Conservation (phyloP, 2,329 filamentous ascomycete genomes). For the Stachybotrys echinatus region DNA sequence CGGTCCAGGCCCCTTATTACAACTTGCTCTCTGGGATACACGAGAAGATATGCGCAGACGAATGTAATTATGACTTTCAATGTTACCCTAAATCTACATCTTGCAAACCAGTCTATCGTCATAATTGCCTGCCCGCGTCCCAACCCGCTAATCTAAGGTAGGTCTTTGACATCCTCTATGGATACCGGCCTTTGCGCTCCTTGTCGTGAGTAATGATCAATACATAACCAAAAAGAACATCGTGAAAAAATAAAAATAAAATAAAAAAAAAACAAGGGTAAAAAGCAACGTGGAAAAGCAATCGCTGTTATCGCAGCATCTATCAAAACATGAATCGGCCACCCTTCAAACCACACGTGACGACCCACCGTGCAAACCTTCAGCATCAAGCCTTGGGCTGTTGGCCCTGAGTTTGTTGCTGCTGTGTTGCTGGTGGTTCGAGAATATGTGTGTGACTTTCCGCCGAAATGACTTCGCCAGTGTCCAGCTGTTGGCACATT, state of each 20-base stretch:
- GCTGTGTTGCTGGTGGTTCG: conserved; percentile 58
- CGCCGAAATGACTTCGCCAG: conserved; percentile 65
- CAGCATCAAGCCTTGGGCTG: conserved; percentile 11
- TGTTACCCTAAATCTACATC: background rate
- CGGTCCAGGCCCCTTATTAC: too few species aligned
- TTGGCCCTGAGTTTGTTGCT: conserved; percentile 16
- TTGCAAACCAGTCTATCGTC: background rate
- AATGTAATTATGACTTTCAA: background rate
- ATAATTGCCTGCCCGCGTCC: background rate
- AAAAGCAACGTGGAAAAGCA: too few species aligned
- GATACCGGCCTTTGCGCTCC: background rate
- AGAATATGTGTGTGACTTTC: conserved; percentile 79
- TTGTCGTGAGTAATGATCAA: too few species aligned
- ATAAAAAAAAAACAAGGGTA: too few species aligned
- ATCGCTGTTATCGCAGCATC: too few species aligned
- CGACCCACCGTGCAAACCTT: too few species aligned
- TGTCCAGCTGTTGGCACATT: conserved; percentile 74
- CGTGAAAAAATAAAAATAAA: too few species aligned
- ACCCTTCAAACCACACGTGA: too few species aligned
- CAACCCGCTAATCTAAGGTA: background rate
- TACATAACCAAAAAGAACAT: too few species aligned
- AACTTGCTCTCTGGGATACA: too few species aligned
- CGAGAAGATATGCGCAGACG: too few species aligned
- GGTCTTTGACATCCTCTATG: background rate
- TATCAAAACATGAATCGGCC: too few species aligned